Base-by-base conservation (phyloP, 306 rosid genomes). In the Prunus armeniaca region DNA sequence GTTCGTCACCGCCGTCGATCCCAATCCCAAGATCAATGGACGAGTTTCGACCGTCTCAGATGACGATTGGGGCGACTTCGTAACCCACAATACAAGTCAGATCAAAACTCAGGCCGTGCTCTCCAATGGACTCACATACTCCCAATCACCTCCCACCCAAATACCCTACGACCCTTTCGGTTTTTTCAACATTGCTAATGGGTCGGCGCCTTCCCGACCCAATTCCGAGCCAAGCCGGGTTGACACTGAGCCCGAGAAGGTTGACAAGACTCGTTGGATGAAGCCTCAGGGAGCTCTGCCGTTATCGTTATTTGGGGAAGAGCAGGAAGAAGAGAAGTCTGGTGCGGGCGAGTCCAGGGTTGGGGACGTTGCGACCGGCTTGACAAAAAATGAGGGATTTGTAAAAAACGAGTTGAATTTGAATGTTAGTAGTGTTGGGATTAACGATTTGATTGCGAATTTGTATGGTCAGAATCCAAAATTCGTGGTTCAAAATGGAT, bases 261-360 rank as follows among this genome's bases (percentile, higher is more conserved):
- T 55, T 0, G n/a, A 43, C 34, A 72, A 72, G 4, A 73, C 73
- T 47, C 72, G 27, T 63, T 88, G 88, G 91, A 76, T 62, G 54
- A 90, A 86, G 76, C 83, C 86, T 24, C 86, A 28, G 18, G 97
- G 97, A 18, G 97, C 96, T 73, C 65, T 95, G 79, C 97, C 98
- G 57, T 85, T 95, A n/a, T 95, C 97, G 25, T 85, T 95, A 72
- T 95, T 95, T 52, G 97, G 98, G 12, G 94, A 82, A 76, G 90
- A 80, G 50, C 91, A 85, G 66, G 85, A 79, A 52, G 73, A 67
- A 22, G 77, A 24, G 52, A 51, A 82, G 72, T 81, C 82, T 5
- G 72, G 70, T 72, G 71, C 56, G 27, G 79, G 55, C 32, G 76
- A 73, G 76, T 75, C 71, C 65, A 45, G 56, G 57, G 50, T 76